These are phyloP conservation scores for Colletotrichum abscissum DNA, from an alignment of 2,329 filamentous ascomycete species.

Conservation along the genomic window DNA sequence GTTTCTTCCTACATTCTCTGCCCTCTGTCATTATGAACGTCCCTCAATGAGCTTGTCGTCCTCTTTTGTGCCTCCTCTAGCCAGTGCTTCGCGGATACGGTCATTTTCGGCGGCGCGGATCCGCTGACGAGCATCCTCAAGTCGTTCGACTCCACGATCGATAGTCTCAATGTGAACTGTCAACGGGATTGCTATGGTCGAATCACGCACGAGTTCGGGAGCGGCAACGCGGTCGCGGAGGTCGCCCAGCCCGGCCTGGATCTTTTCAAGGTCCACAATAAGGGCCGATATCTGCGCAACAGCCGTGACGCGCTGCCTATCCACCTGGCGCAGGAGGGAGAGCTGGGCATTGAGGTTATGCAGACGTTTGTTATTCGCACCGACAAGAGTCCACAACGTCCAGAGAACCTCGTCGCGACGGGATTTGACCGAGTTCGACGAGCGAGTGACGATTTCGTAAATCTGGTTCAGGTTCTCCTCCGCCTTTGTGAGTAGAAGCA, in stretches of 20 bases:
- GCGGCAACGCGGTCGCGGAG: conserved; percentile 76
- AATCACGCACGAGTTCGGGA: conserved; percentile 69
- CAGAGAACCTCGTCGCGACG: conserved; percentile 75
- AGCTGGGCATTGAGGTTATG: conserved; percentile 73
- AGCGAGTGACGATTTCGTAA: conserved; percentile 73
- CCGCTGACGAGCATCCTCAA: conserved; percentile 72
- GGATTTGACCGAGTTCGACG: conserved; percentile 67
- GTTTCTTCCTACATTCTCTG: too few species aligned
- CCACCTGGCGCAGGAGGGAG: conserved; percentile 72
- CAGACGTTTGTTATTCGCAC: conserved; percentile 72
- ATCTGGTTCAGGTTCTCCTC: conserved; percentile 79
- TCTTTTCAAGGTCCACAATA: conserved; percentile 78
- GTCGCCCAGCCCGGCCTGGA: conserved; percentile 77
- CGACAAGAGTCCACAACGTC: conserved; percentile 79
- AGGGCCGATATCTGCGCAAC: conserved; percentile 76
- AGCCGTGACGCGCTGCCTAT: conserved; percentile 72
- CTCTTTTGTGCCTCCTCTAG: conserved; percentile 54
- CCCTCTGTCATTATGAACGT: neutral
- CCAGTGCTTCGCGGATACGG: conserved; percentile 62
- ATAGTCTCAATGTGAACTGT: conserved; percentile 82
- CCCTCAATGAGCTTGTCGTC: conserved; percentile 56
- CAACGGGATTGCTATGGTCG: conserved; percentile 66
- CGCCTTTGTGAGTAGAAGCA: conserved; percentile 73
- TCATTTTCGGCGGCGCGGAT: conserved; percentile 70
- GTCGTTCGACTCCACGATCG: conserved; percentile 75